Evolutionary conservation across 371 early-diverging fungal genomes (phyloP).

Genomic region (Lichtheimia ramosa): DNA sequence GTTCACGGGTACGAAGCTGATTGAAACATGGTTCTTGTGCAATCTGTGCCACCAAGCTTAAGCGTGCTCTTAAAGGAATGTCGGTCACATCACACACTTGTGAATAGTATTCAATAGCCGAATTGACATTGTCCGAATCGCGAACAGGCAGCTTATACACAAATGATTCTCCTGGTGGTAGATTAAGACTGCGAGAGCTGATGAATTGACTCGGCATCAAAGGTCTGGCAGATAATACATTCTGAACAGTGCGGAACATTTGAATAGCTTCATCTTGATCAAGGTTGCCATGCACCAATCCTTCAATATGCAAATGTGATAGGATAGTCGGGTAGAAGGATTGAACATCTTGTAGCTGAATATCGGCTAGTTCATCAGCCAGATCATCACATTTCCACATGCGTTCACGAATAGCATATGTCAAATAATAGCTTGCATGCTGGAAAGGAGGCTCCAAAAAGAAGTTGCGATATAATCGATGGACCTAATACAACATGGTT

Average conservation of each 20-base stretch:
- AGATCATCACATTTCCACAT: slow-evolving; percentile 83
- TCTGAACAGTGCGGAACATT: slow-evolving; percentile 54
- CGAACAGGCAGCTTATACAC: slow-evolving; percentile 60
- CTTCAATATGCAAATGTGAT: slow-evolving; percentile 70
- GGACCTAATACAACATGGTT: slow-evolving; percentile 26
- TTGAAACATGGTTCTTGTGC: slow-evolving; percentile 89
- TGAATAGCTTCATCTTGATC: slow-evolving; percentile 56
- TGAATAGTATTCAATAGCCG: slow-evolving; percentile 79
- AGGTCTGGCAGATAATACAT: slow-evolving; percentile 52
- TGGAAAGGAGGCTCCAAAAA: slow-evolving; percentile 70
- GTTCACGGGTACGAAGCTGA: slow-evolving; percentile 88
- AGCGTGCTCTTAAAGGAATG: slow-evolving; percentile 51
- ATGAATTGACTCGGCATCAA: slow-evolving; percentile 63
- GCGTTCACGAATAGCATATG: slow-evolving; percentile 66
- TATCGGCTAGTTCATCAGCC: slow-evolving; percentile 46
- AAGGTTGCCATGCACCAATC: slow-evolving; percentile 84
- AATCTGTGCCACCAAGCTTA: slow-evolving; percentile 74
- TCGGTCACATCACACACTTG: slow-evolving; percentile 61
- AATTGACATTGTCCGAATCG: slow-evolving; percentile 78
- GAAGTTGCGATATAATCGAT: slow-evolving; percentile 67
- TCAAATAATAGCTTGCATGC: slow-evolving; percentile 74
- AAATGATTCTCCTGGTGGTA: slow-evolving; percentile 52
- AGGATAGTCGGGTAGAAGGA: slow-evolving; percentile 68
- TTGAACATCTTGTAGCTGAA: slow-evolving; percentile 69
- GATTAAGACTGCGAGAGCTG: slow-evolving; percentile 55